These are phyloP conservation scores for Cadophora gregata DNA, from an alignment of 2,329 filamentous ascomycete genomes.

Conservation along the genomic window DNA sequence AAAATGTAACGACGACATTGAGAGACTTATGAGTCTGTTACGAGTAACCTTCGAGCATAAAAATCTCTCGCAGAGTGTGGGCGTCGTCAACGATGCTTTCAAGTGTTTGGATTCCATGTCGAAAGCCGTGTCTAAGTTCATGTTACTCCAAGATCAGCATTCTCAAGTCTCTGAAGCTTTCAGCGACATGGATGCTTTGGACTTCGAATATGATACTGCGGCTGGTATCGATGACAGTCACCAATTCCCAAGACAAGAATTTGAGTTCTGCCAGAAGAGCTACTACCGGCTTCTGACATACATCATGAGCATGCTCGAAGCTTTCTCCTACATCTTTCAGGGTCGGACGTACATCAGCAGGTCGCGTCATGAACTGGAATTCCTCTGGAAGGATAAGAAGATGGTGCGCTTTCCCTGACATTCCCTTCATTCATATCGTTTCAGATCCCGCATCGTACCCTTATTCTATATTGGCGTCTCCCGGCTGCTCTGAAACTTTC, in stretches of 20 bases:
- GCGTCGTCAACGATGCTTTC: conserved; percentile 24
- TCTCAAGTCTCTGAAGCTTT: conserved; percentile 13
- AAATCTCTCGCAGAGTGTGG: neutral
- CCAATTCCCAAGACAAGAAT: conserved; percentile 28
- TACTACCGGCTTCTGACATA: conserved; percentile 33
- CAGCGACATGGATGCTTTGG: conserved; percentile 33
- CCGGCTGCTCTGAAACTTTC: neutral
- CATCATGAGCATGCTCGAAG: conserved; percentile 33
- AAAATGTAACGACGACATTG: conserved; percentile 27
- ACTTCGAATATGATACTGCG: conserved; percentile 32
- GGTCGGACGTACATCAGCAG: conserved; percentile 29
- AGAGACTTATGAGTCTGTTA: conserved; percentile 24
- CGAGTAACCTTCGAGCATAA: conserved; percentile 23
- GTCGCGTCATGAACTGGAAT: conserved; percentile 26
- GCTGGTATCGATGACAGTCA: conserved; percentile 12
- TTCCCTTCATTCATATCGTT: neutral
- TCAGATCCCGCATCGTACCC: neutral
- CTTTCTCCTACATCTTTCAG: conserved; percentile 28
- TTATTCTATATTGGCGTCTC: neutral
- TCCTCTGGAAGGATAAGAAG: conserved; percentile 27
- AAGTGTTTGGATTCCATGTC: conserved; percentile 27
- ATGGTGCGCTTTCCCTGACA: conserved; percentile 17
- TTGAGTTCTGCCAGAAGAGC: conserved; percentile 31
- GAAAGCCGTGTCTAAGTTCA: conserved; percentile 28
- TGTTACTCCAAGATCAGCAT: conserved; percentile 29